A percentile compares a stretch with the other conserved stretches of the same genome.
Evolutionary conservation across 139 green algal species (phyloP).

Genomic region (Chlorella sp.): DNA sequence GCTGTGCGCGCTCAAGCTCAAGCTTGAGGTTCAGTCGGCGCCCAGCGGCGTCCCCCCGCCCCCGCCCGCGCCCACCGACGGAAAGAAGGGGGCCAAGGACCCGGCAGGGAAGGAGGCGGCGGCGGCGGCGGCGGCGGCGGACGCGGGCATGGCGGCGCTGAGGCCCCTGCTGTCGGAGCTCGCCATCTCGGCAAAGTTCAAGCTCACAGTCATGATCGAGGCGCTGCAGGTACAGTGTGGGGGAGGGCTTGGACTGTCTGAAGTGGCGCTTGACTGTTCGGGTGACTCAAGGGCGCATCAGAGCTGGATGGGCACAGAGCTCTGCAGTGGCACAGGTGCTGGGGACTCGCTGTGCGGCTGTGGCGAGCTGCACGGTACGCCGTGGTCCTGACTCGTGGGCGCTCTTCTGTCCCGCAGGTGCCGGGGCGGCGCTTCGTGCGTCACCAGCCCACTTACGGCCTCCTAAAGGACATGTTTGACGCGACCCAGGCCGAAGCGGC

Average conservation of each 20-base stretch:
- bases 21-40: slow-evolving; percentile 22
- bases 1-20: slow-evolving; percentile 31
- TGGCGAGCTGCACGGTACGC: background rate
- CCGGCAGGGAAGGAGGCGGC: slow-evolving; percentile 11
- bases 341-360: background rate
- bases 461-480: slow-evolving; percentile 50
- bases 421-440: slow-evolving; percentile 21
- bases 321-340: no score
- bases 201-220: slow-evolving; percentile 22
- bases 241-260: no score
- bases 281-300: no score
- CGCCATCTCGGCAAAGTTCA: slow-evolving; percentile 2
- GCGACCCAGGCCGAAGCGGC: slow-evolving; percentile 14
- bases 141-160: background rate
- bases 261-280: no score
- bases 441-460: slow-evolving; percentile 14
- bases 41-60: background rate
- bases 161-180: slow-evolving; percentile 19
- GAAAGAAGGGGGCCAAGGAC: background rate
- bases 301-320: no score
- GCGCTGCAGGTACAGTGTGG: slow-evolving; percentile 14
- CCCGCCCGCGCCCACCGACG: background rate
- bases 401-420: slow-evolving; percentile 12
- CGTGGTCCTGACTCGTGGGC: background rate
- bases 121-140: slow-evolving; percentile 3